Conservation (phyloP, 2,329 filamentous ascomycete genomes). For the Simplicillium sp. region DNA sequence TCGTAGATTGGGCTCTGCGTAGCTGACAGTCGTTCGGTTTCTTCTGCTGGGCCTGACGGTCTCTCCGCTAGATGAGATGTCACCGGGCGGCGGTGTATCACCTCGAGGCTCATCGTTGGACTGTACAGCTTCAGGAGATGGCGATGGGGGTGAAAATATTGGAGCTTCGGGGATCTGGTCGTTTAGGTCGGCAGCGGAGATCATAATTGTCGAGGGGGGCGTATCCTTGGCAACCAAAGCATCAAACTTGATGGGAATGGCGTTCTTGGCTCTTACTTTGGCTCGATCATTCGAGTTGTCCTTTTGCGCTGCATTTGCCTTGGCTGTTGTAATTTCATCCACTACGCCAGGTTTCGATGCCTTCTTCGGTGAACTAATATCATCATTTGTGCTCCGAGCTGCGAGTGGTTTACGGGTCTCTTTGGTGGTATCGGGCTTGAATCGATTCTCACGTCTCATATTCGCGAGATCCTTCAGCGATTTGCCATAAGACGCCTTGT, state of each 20-base stretch:
- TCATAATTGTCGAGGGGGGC: slow-evolving; percentile 9
- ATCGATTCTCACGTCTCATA: slow-evolving; percentile 29
- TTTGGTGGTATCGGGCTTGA: slow-evolving; percentile 17
- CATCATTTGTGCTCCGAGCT: slow-evolving; percentile 51
- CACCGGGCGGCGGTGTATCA: slow-evolving; percentile 51
- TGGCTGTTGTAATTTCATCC: slow-evolving; percentile 29
- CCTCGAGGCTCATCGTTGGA: slow-evolving; percentile 27
- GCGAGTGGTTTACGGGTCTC: slow-evolving; percentile 37
- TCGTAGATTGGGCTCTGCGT: slow-evolving; percentile 71
- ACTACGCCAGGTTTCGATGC: slow-evolving; percentile 17
- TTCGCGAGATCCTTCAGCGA: slow-evolving; percentile 36
- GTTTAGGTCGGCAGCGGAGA: slow-evolving; percentile 7
- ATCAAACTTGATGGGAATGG: slow-evolving; percentile 12
- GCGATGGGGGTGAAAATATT: slow-evolving; percentile 13
- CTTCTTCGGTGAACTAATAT: slow-evolving; percentile 50
- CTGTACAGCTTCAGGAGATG: slow-evolving; percentile 31
- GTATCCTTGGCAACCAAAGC: slow-evolving; percentile 9
- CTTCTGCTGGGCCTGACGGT: slow-evolving; percentile 57
- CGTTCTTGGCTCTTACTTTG: slow-evolving; percentile 18
- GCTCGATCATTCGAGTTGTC: slow-evolving; percentile 12
- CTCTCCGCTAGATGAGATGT: slow-evolving; percentile 46
- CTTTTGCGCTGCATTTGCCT: slow-evolving; percentile 19
- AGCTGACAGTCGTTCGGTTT: slow-evolving; percentile 61
- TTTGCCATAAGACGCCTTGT: slow-evolving; percentile 25
- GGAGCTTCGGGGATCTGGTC: slow-evolving; percentile 4